phyloP scores from a whole-genome alignment of 2,329 filamentous ascomycete species.

The Aureobasidium subglaciale region DNA sequence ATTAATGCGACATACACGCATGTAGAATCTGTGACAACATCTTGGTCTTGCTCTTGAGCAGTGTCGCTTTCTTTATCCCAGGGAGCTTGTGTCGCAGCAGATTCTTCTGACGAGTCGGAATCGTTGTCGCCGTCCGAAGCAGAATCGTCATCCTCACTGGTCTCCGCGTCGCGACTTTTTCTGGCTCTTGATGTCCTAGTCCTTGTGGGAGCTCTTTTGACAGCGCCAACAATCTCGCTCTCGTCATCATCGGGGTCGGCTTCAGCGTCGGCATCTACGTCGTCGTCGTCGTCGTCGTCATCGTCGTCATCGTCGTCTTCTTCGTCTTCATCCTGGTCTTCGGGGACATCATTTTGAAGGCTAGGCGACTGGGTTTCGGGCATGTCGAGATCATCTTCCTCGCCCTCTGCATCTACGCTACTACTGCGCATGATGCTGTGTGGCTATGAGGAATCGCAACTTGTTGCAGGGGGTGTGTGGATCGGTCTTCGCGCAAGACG shows the following conservation, averaged over 20 bases:
- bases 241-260: slow-evolving; percentile 41
- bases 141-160: slow-evolving; percentile 22
- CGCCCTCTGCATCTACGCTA: slow-evolving; percentile 19
- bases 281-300: slow-evolving; percentile 22
- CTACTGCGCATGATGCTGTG: slow-evolving; percentile 12
- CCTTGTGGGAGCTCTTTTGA: slow-evolving; percentile 27
- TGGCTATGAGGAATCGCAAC: no score
- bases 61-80: slow-evolving; percentile 49
- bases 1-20: slow-evolving; percentile 52
- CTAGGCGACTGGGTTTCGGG: slow-evolving; percentile 28
- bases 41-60: slow-evolving; percentile 51
- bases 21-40: slow-evolving; percentile 46
- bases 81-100: slow-evolving; percentile 41
- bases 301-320: slow-evolving; percentile 36
- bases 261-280: slow-evolving; percentile 28
- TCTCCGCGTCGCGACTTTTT: slow-evolving; percentile 13
- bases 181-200: slow-evolving; percentile 25
- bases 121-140: slow-evolving; percentile 21
- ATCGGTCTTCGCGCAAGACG: neutral
- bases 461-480: neutral
- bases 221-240: slow-evolving; percentile 35
- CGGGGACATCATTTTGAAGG: slow-evolving; percentile 40
- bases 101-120: slow-evolving; percentile 22
- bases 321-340: slow-evolving; percentile 38
- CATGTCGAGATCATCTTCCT: slow-evolving; percentile 27